Percentiles rank a stretch among this genome's conserved stretches.
Conservation (phyloP, 179 eudicot genomes). For the Gypsophila paniculata region DNA sequence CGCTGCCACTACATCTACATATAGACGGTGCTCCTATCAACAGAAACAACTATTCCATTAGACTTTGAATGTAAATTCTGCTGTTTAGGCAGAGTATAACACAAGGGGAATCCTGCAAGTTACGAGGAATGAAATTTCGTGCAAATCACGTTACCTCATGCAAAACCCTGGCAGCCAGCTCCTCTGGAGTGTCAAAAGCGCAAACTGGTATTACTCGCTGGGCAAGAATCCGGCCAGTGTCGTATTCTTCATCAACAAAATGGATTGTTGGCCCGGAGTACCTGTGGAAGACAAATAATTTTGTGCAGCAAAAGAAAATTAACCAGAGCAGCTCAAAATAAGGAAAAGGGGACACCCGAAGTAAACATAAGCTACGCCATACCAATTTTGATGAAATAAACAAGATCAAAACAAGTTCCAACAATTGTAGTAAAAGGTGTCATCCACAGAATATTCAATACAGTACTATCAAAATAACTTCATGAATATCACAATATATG, state of each 20-base stretch:
- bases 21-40: slow-evolving; percentile 60
- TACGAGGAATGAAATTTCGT: background rate
- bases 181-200: slow-evolving; percentile 62
- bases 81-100: background rate
- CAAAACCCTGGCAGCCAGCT: slow-evolving; percentile 82
- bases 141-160: slow-evolving; percentile 44
- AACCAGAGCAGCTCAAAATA: background rate
- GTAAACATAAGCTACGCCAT: background rate
- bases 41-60: background rate
- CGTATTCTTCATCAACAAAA: slow-evolving; percentile 83
- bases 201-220: slow-evolving; percentile 68
- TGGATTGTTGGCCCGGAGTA: slow-evolving; percentile 91
- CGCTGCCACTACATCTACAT: slow-evolving; percentile 69
- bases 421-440: background rate
- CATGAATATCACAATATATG: background rate
- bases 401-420: background rate
- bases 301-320: background rate
- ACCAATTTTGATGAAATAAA: background rate
- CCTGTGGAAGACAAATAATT: slow-evolving; percentile 29
- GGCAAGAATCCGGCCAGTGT: slow-evolving; percentile 81
- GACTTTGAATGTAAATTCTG: background rate
- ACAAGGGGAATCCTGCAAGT: background rate
- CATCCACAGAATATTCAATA: background rate
- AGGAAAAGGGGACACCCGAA: background rate
- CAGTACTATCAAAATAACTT: background rate